These are phyloP conservation scores for Penicillium silybi DNA, from an alignment of 495 filamentous ascomycete species.

Conservation along the genomic window DNA sequence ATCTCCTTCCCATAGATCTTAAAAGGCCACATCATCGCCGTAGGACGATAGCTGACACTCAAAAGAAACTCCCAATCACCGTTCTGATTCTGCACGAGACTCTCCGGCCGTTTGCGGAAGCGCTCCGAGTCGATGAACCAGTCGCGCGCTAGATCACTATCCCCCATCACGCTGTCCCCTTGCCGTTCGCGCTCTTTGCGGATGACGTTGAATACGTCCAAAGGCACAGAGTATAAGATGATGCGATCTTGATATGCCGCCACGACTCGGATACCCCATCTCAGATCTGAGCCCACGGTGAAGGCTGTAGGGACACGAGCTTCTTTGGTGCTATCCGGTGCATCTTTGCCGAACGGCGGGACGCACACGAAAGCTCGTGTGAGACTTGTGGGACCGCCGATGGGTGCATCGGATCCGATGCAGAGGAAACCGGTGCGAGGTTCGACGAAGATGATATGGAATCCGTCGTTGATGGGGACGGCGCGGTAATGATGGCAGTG, in stretches of 20 bases:
- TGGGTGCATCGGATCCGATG: constrained; percentile 63
- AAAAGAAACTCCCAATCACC: constrained; percentile 40
- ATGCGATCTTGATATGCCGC: constrained; percentile 54
- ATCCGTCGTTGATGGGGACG: constrained; percentile 64
- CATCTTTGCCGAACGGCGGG: constrained; percentile 31
- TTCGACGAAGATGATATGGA: constrained; percentile 68
- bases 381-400: constrained; percentile 50
- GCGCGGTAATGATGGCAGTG: constrained; percentile 64
- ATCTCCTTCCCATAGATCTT: constrained; percentile 44
- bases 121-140: constrained; percentile 33
- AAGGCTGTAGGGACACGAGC: constrained; percentile 50
- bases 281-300: constrained; percentile 55
- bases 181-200: constrained; percentile 36
- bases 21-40: constrained; percentile 39
- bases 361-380: constrained; percentile 39
- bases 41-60: constrained; percentile 32
- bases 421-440: constrained; percentile 57
- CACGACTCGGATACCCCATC: constrained; percentile 58
- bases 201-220: constrained; percentile 53
- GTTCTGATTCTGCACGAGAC: constrained; percentile 35
- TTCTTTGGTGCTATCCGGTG: constrained; percentile 32
- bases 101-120: constrained; percentile 27
- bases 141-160: constrained; percentile 30
- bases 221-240: constrained; percentile 60
- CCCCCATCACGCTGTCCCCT: constrained; percentile 32